A percentile compares a stretch with the other conserved stretches of the same genome.
Evolutionary conservation across 805 yeast species (phyloP).

Genomic region (Pichia gijzeniarum): DNA sequence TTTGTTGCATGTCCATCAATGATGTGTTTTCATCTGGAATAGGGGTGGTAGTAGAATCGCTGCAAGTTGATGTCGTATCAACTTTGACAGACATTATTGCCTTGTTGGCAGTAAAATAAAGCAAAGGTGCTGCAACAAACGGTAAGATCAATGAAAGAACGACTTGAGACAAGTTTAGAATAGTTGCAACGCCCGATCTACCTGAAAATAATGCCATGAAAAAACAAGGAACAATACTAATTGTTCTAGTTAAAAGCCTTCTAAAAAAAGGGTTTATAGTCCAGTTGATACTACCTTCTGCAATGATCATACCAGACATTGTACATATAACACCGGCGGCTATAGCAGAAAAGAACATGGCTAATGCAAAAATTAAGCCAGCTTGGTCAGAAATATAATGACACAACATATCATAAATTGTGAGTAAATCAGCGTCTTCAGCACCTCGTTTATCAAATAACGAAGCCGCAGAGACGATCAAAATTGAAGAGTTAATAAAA

Average conservation of each 20-base stretch:
- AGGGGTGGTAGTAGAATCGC: background rate
- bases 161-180: constrained; percentile 83
- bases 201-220: constrained; percentile 68
- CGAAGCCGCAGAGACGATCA: constrained; percentile 77
- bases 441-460: constrained; percentile 66
- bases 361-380: constrained; percentile 80
- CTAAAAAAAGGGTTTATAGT: constrained; percentile 72
- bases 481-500: constrained; percentile 78
- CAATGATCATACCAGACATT: constrained; percentile 86
- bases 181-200: constrained; percentile 58
- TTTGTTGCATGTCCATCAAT: background rate
- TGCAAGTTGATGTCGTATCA: background rate
- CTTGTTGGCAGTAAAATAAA: constrained; percentile 70
- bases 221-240: constrained; percentile 78
- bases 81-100: constrained; percentile 57
- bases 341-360: constrained; percentile 78
- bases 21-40: constrained; percentile 5
- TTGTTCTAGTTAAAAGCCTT: constrained; percentile 66
- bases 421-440: constrained; percentile 71
- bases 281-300: constrained; percentile 89
- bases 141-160: constrained; percentile 78
- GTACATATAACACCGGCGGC: constrained; percentile 93
- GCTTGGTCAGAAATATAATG: constrained; percentile 62
- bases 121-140: constrained; percentile 76
- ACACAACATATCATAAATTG: constrained; percentile 63